Conservation (phyloP, 441 rosid genomes). For the Macaranga tanarius region DNA sequence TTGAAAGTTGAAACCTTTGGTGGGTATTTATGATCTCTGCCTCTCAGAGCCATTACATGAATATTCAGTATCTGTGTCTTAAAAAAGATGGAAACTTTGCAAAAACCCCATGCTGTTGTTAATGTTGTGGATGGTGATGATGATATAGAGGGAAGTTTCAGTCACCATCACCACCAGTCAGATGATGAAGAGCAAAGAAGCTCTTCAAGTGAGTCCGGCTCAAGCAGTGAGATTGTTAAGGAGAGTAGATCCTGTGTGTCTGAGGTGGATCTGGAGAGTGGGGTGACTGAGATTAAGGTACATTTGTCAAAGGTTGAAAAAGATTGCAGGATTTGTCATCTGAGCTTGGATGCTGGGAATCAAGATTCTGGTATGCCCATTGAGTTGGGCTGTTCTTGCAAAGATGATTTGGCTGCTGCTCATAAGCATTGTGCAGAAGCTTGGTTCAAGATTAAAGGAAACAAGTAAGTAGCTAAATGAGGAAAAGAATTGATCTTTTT, state of each 20-base stretch:
- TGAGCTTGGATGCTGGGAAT: conserved; percentile 65
- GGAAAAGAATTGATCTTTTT: not conserved
- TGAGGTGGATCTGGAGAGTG: conserved; percentile 48
- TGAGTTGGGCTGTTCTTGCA: conserved; percentile 89
- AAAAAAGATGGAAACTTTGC: conserved; percentile 49
- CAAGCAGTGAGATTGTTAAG: conserved; percentile 39
- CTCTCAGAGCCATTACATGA: conserved; percentile 38
- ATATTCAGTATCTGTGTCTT: conserved; percentile 36
- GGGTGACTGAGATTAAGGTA: conserved; percentile 42
- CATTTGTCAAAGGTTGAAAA: conserved; percentile 54
- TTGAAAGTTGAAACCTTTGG: conserved; percentile 21
- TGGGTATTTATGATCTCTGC: conserved; percentile 34
- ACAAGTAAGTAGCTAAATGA: conserved; percentile 50
- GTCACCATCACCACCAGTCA: conserved; percentile 26
- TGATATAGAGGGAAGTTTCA: conserved; percentile 25
- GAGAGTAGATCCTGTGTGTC: conserved; percentile 46
- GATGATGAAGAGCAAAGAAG: conserved; percentile 31
- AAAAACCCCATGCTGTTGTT: conserved; percentile 37
- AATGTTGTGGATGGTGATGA: conserved; percentile 27
- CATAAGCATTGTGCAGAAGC: conserved; percentile 92
- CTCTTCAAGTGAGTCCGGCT: conserved; percentile 31
- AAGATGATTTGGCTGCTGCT: conserved; percentile 84
- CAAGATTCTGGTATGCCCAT: conserved; percentile 66
- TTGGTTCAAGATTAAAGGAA: conserved; percentile 97
- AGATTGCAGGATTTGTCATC: conserved; percentile 90